phyloP scores from a whole-genome alignment of 352 stramenopile species.

The Globisporangium spinosum region DNA sequence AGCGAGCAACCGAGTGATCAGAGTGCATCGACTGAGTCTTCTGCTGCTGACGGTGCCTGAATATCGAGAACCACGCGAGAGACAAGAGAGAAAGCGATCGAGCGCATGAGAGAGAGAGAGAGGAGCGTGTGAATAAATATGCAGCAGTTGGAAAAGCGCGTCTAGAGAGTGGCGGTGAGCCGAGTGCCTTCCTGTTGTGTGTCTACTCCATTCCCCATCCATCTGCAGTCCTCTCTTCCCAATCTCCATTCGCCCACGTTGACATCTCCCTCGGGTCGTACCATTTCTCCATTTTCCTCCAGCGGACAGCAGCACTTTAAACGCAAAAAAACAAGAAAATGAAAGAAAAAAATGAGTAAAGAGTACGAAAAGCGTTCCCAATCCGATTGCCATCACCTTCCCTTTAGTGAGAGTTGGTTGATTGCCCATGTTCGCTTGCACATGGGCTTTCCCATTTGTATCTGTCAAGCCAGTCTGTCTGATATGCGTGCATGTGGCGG shows the following conservation, averaged over 20 bases:
- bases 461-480: neutral
- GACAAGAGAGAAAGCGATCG: neutral
- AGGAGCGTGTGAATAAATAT: slow-evolving; percentile 12
- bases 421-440: neutral
- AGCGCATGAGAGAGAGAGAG: neutral
- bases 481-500: neutral
- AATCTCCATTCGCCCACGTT: neutral
- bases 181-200: neutral
- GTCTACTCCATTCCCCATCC: neutral
- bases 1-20: slow-evolving; percentile 7
- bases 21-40: neutral
- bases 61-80: neutral
- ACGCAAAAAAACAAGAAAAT: slow-evolving; percentile 2
- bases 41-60: neutral
- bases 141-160: slow-evolving; percentile 7
- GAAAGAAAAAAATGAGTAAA: slow-evolving; percentile 2
- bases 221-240: neutral
- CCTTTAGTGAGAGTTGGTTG: neutral
- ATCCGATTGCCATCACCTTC: neutral
- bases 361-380: neutral
- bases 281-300: neutral
- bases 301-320: neutral
- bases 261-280: neutral
- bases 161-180: neutral
- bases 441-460: neutral